A percentile compares a stretch with the other conserved stretches of the same genome.
These are phyloP conservation scores for Capsicum pubescens DNA, from an alignment of 257 asterid genomes.

Conservation along the genomic window DNA sequence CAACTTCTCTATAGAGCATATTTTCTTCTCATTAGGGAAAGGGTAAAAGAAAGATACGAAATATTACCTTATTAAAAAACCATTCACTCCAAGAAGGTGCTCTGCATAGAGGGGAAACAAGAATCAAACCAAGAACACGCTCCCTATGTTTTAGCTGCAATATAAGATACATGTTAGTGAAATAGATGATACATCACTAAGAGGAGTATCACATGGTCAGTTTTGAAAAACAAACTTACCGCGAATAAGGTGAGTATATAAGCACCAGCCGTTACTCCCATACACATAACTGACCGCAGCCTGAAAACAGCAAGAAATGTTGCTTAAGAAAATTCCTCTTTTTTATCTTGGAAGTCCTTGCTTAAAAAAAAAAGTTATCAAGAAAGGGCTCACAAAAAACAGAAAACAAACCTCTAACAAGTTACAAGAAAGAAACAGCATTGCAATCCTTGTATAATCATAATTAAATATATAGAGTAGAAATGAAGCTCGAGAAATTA, in stretches of 20 bases:
- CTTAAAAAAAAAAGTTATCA: conserved; percentile 31
- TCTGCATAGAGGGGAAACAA: conserved; percentile 87
- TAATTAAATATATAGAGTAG: not conserved
- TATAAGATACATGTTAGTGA: conserved; percentile 27
- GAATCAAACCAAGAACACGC: conserved; percentile 89
- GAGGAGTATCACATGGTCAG: not conserved
- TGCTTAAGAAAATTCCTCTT: not conserved
- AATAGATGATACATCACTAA: not conserved
- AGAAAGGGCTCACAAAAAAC: not conserved
- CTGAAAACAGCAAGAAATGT: conserved; percentile 51
- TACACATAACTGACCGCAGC: conserved; percentile 92
- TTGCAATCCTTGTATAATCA: not conserved
- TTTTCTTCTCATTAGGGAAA: not conserved
- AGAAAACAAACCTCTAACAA: not conserved
- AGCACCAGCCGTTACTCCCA: conserved; percentile 97
- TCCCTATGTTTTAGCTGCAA: conserved; percentile 77
- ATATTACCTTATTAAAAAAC: conserved; percentile 77
- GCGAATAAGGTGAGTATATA: conserved; percentile 83
- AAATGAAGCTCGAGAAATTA: conserved; percentile 32
- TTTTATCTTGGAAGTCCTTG: not conserved
- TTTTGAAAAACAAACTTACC: conserved; percentile 50
- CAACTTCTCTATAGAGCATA: conserved; percentile 7
- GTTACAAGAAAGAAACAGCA: not conserved
- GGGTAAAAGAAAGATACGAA: conserved; percentile 16
- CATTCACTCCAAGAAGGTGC: conserved; percentile 94